A percentile compares a stretch with the other conserved stretches of the same genome.
Conservation (phyloP, 768 basidiomycete species). For the Lyophyllum atratum region DNA sequence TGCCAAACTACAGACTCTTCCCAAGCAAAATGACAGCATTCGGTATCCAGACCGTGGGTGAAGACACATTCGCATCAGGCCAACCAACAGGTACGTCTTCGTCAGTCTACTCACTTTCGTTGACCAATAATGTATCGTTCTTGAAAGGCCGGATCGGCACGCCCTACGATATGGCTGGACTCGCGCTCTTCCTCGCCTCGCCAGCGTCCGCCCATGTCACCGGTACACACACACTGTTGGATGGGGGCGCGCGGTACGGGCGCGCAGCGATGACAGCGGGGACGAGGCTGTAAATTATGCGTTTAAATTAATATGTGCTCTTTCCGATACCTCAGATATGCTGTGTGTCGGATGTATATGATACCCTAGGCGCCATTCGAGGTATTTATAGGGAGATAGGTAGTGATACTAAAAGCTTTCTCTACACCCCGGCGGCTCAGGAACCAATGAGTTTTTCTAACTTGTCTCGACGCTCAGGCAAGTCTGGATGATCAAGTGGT, state of each 20-base stretch:
- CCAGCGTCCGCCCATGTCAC: constrained; percentile 76
- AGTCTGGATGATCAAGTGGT: not conserved
- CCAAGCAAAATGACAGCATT: constrained; percentile 86
- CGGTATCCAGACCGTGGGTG: constrained; percentile 57
- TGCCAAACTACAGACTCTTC: constrained; percentile 54
- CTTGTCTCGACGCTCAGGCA: not conserved
- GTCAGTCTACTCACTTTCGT: not conserved
- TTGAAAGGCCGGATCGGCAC: constrained; percentile 61
- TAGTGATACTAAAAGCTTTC: not conserved
- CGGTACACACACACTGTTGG: constrained; percentile 69
- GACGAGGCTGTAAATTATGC: constrained; percentile 33
- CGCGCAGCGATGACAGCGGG: constrained; percentile 26
- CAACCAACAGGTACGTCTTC: constrained; percentile 65
- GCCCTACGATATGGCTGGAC: constrained; percentile 70
- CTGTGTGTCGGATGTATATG: not conserved
- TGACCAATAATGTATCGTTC: not conserved
- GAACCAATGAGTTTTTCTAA: not conserved
- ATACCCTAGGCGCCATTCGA: not conserved
- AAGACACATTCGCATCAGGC: constrained; percentile 46
- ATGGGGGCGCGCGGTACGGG: constrained; percentile 58
- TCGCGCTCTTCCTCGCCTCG: constrained; percentile 68
- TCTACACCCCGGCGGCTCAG: too few species aligned
- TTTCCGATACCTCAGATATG: not conserved
- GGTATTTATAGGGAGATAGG: too few species aligned
- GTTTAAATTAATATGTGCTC: not conserved